Conservation (phyloP, 352 stramenopile genomes). For the Phytophthora capsici region DNA sequence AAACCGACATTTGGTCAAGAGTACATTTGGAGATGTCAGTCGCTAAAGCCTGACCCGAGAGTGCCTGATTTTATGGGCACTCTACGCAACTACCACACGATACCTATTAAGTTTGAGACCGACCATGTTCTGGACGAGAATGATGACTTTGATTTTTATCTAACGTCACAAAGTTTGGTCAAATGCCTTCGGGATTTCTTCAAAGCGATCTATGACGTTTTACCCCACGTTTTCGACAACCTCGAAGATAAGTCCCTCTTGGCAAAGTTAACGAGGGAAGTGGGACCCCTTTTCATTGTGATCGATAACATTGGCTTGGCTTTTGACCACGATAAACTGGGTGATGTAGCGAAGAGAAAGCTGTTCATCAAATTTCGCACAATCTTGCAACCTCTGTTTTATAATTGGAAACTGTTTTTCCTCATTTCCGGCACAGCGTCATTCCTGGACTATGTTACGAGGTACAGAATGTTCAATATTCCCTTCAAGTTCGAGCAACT, state of each 20-base stretch:
- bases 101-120: no score
- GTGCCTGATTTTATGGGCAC: no score
- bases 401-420: slow-evolving; percentile 11
- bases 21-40: slow-evolving; percentile 15
- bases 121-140: no score
- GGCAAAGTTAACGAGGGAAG: slow-evolving; percentile 17
- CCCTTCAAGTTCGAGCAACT: background rate
- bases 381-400: background rate
- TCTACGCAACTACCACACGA: no score
- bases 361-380: background rate
- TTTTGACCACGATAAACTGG: background rate
- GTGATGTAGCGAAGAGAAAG: background rate
- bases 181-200: background rate
- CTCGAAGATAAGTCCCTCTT: background rate
- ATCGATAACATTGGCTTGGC: slow-evolving; percentile 27
- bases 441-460: slow-evolving; percentile 12
- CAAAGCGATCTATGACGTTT: background rate
- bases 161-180: background rate
- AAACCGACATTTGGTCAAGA: slow-evolving; percentile 18
- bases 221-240: no score
- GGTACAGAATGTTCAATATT: no score
- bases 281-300: slow-evolving; percentile 30
- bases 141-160: no score
- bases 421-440: slow-evolving; percentile 13
- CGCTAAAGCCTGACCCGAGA: background rate